phyloP scores from a whole-genome alignment of 768 basidiomycete species.

The Trametes coccinea region DNA sequence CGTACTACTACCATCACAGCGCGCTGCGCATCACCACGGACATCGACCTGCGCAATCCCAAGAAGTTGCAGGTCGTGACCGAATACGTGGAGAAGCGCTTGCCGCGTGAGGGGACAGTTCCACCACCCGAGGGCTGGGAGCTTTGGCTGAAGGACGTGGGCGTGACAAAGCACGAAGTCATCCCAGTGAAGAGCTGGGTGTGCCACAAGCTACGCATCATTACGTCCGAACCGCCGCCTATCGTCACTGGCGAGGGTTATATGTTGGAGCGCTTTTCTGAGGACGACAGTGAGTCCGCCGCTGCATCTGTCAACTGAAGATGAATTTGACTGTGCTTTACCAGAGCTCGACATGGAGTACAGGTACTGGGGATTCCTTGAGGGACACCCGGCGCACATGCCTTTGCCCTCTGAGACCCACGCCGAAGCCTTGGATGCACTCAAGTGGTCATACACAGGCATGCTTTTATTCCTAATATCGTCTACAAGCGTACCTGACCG shows the following conservation, averaged over 20 bases:
- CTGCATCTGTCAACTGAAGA: not conserved
- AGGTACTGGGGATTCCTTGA: slow-evolving; percentile 84
- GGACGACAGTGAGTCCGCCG: slow-evolving; percentile 42
- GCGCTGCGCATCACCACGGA: slow-evolving; percentile 67
- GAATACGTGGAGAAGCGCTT: slow-evolving; percentile 42
- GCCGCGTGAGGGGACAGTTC: slow-evolving; percentile 33
- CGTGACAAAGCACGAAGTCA: slow-evolving; percentile 35
- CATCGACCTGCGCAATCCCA: slow-evolving; percentile 57
- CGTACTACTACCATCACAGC: slow-evolving; percentile 69
- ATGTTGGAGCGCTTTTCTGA: slow-evolving; percentile 27
- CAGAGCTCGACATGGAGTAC: slow-evolving; percentile 75
- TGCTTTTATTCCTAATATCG: slow-evolving; percentile 24
- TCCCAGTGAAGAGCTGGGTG: slow-evolving; percentile 57
- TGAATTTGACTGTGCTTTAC: not conserved
- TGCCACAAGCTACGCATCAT: slow-evolving; percentile 62
- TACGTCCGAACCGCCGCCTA: slow-evolving; percentile 44
- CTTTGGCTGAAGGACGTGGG: slow-evolving; percentile 59
- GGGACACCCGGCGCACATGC: slow-evolving; percentile 70
- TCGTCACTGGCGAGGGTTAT: slow-evolving; percentile 26
- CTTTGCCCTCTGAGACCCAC: slow-evolving; percentile 55
- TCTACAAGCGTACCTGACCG: not conserved
- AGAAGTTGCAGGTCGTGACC: slow-evolving; percentile 50
- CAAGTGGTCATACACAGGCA: slow-evolving; percentile 78
- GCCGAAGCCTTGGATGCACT: slow-evolving; percentile 73
- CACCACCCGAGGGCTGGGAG: slow-evolving; percentile 48